These are phyloP conservation scores for Encephalitozoon hellem DNA, from an alignment of 371 early-diverging fungal species.

Conservation along the genomic window DNA sequence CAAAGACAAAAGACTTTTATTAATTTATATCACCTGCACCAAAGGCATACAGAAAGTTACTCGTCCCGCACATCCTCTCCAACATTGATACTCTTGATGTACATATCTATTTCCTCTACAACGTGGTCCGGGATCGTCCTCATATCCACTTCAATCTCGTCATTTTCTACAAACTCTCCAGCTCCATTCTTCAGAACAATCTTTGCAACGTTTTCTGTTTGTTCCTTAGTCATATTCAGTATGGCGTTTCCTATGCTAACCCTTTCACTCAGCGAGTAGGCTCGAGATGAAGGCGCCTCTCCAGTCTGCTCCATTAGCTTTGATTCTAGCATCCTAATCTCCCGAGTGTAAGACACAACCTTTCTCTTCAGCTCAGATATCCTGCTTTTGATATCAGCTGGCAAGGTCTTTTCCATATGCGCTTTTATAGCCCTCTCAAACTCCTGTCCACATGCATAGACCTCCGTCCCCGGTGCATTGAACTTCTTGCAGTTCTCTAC, in stretches of 20 bases:
- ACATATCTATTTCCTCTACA: slow-evolving; percentile 45
- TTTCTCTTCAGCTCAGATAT: slow-evolving; percentile 54
- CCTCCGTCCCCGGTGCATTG: slow-evolving; percentile 75
- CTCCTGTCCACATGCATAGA: slow-evolving; percentile 63
- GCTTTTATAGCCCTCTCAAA: slow-evolving; percentile 40
- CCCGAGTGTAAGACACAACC: slow-evolving; percentile 44
- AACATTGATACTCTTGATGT: slow-evolving; percentile 6
- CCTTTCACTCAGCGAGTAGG: slow-evolving; percentile 39
- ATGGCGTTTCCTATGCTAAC: slow-evolving; percentile 40
- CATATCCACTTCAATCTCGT: slow-evolving; percentile 56
- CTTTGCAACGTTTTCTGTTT: slow-evolving; percentile 38
- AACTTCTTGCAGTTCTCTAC: slow-evolving; percentile 82
- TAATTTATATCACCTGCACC: not conserved
- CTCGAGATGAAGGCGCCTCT: not conserved
- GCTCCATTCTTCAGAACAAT: slow-evolving; percentile 36
- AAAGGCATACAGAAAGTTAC: not conserved
- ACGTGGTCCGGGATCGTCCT: slow-evolving; percentile 46
- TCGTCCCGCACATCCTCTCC: not conserved
- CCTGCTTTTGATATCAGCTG: slow-evolving; percentile 17
- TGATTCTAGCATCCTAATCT: slow-evolving; percentile 49
- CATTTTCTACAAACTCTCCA: slow-evolving; percentile 43
- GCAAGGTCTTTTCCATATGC: slow-evolving; percentile 25
- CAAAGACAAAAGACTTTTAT: slow-evolving; percentile 6
- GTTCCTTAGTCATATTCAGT: slow-evolving; percentile 19
- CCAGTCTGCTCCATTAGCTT: slow-evolving; percentile 24